Evolutionary conservation across 371 early-diverging fungal species (phyloP).

Genomic region (Dichotomocladium elegans): DNA sequence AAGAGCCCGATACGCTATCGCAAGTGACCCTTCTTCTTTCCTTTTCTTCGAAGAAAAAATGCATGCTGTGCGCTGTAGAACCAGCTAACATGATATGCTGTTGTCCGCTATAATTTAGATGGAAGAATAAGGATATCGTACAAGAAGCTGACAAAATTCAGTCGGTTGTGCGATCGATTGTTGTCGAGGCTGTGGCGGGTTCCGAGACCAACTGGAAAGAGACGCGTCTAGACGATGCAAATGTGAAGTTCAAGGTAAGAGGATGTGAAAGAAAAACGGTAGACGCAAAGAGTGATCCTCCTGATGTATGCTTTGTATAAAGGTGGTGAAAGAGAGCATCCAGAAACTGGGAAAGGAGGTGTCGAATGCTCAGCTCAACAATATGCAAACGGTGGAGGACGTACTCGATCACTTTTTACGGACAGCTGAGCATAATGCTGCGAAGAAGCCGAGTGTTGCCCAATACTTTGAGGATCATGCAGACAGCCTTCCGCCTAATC

Average conservation of each 20-base stretch:
- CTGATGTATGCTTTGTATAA: too few relatives aligned
- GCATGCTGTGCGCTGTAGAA: not conserved
- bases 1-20: not conserved
- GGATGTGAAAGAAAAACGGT: not conserved
- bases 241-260: conserved; percentile 35
- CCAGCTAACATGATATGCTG: not conserved
- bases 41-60: too few relatives aligned
- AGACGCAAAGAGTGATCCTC: too few relatives aligned
- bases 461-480: conserved; percentile 13
- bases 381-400: conserved; percentile 27
- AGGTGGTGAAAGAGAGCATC: conserved; percentile 42
- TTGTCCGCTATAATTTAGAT: conserved; percentile 12
- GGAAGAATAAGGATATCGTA: conserved; percentile 24
- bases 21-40: not conserved
- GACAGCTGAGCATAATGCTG: conserved; percentile 1
- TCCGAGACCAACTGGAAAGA: conserved; percentile 29
- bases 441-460: conserved; percentile 4
- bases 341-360: conserved; percentile 39
- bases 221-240: conserved; percentile 10
- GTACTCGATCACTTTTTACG: conserved; percentile 25
- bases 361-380: conserved; percentile 30
- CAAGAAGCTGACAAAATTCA: conserved; percentile 24
- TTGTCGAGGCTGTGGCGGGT: conserved; percentile 22
- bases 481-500: conserved; percentile 13
- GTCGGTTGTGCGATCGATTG: conserved; percentile 23